Evolutionary conservation across 2,329 filamentous ascomycete species (phyloP).

Genomic region (Colletotrichum salicis): DNA sequence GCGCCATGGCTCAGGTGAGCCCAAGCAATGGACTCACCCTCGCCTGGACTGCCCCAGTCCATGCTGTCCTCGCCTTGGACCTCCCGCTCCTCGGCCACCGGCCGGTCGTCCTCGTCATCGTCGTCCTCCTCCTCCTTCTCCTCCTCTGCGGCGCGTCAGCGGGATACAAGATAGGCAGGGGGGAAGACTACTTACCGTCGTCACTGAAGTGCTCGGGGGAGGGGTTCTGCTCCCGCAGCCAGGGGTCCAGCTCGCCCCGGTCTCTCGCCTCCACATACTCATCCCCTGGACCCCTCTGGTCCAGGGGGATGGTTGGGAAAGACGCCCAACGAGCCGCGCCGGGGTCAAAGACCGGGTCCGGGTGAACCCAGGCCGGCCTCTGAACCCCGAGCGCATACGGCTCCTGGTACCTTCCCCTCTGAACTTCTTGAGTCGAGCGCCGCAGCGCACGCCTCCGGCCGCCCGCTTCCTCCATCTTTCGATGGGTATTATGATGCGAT

Average conservation of each 20-base stretch:
- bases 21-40: constrained; percentile 1
- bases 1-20: not conserved
- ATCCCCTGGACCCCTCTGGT: constrained; percentile 37
- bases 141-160: not conserved
- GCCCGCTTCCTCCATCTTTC: constrained; percentile 1
- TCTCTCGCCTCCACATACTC: constrained; percentile 10
- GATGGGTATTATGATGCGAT: not conserved
- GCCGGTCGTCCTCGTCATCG: too few species aligned
- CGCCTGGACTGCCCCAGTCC: constrained; percentile 24
- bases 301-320: constrained; percentile 39
- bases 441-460: constrained; percentile 1
- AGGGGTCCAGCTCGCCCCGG: not conserved
- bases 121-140: too few species aligned
- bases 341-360: constrained; percentile 40
- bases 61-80: not conserved
- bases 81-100: not conserved
- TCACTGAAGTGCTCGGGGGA: not conserved
- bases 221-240: not conserved
- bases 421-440: constrained; percentile 14
- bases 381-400: constrained; percentile 11
- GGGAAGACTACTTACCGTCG: not conserved
- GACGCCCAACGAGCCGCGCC: constrained; percentile 39
- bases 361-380: constrained; percentile 22
- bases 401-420: constrained; percentile 41
- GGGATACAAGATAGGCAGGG: not conserved